Percentiles rank a stretch among this genome's conserved stretches.
These are phyloP conservation scores for Candida nanaspora DNA, from an alignment of 805 yeast genomes.

Conservation along the genomic window DNA sequence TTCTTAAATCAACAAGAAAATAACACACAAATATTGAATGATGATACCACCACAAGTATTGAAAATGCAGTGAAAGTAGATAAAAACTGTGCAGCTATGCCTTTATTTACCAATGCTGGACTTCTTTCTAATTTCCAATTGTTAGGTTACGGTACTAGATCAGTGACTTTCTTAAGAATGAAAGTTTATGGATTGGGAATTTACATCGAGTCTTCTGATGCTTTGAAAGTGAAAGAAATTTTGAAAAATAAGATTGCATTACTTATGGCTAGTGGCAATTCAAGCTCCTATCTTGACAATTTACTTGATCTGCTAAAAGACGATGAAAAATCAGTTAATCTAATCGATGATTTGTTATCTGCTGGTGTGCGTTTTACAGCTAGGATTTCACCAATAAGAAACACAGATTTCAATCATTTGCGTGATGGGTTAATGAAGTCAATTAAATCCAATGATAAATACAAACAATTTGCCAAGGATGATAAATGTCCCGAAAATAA, in stretches of 20 bases:
- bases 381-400: slow-evolving; percentile 78
- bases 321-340: slow-evolving; percentile 40
- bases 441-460: slow-evolving; percentile 57
- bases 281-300: slow-evolving; percentile 30
- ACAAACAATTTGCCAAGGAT: slow-evolving; percentile 38
- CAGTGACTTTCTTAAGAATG: slow-evolving; percentile 75
- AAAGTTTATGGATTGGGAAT: slow-evolving; percentile 86
- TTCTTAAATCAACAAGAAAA: no score
- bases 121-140: slow-evolving; percentile 34
- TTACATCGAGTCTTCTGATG: slow-evolving; percentile 62
- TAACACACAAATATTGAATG: no score
- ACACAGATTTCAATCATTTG: slow-evolving; percentile 85
- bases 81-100: slow-evolving; percentile 8
- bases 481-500: slow-evolving; percentile 35
- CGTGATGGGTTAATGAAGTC: slow-evolving; percentile 86
- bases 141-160: slow-evolving; percentile 74
- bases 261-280: no score
- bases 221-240: slow-evolving; percentile 30
- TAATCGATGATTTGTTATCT: slow-evolving; percentile 52
- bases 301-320: slow-evolving; percentile 41
- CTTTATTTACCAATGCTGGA: slow-evolving; percentile 3
- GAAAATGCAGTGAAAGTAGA: neutral
- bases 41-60: neutral
- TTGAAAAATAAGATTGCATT: slow-evolving; percentile 37
- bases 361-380: slow-evolving; percentile 58